Base-by-base conservation (phyloP, 768 basidiomycete genomes). In the Suillus ampliporus region DNA sequence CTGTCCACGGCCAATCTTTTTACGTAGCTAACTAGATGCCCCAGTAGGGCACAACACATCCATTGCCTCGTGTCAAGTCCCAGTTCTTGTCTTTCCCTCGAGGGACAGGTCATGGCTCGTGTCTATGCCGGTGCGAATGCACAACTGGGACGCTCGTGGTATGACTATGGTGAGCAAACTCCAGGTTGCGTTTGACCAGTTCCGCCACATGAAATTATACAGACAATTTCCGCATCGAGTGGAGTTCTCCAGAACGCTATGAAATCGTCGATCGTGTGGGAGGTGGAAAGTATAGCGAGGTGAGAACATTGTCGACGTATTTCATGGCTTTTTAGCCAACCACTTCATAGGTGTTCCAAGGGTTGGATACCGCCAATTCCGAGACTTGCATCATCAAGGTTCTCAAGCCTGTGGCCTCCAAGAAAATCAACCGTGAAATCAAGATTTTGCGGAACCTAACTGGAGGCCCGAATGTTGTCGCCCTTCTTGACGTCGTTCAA, bases 361-460 rank as follows among this genome's bases (percentile, higher is more conserved):
- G 85, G 50, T 72, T 88, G 60, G 84, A 89, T 72, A 81, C 82
- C 71, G 80, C 79, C 64, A 84, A 81, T 66, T 77, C 77, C 38
- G 83, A 84, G 63, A 81, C 78, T 61, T 86, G 85, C 68, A 78
- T 89, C 66, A 83, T 91, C 77, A 91, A 91, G 72, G 88, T 90
- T 5, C 78, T 90, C 67, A 91, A 91, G 69, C 89, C 89, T 26
- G 88, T 90, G 46, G 87, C 76, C 43, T 61, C 69, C 80, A 74
- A 84, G 82, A 90, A 90, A 79, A 86, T 90, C 72, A 88, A 89
- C 76, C 81, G 89, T 35, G 89, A 91, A 74, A 86, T 91, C 75
- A 90, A 90, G 78, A 86, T 90, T 62, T 76, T 91, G 54, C 83
- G 85, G 63, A 89, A 89, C 72, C 71, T 91, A 31, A 83, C 86